These are phyloP conservation scores for Rhynchosporium graminicola DNA, from an alignment of 2,329 filamentous ascomycete species.

Conservation along the genomic window DNA sequence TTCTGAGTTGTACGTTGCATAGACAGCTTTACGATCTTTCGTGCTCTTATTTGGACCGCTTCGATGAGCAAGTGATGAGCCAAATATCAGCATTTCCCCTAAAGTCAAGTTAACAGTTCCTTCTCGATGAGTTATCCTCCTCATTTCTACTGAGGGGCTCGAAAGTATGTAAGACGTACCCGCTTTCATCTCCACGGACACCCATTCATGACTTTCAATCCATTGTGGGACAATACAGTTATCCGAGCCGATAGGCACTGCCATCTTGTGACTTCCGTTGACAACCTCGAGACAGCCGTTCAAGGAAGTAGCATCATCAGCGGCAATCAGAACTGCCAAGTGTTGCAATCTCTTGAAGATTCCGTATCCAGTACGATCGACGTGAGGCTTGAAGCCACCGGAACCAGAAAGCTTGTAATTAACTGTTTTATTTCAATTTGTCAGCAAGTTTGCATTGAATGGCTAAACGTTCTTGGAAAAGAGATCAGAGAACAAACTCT, in stretches of 20 bases:
- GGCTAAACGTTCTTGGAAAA: neutral
- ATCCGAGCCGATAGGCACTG: conserved; percentile 38
- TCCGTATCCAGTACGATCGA: conserved; percentile 43
- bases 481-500: conserved; percentile 27
- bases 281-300: conserved; percentile 43
- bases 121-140: neutral
- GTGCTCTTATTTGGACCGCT: conserved; percentile 39
- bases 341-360: conserved; percentile 42
- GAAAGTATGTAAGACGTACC: conserved; percentile 31
- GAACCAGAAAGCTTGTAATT: conserved; percentile 43
- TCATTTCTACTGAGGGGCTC: neutral
- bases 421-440: conserved; percentile 22
- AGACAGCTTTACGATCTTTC: conserved; percentile 44
- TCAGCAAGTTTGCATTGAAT: neutral
- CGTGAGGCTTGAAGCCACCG: conserved; percentile 42
- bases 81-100: conserved; percentile 42
- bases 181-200: conserved; percentile 38
- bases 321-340: conserved; percentile 41
- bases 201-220: conserved; percentile 40
- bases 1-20: conserved; percentile 46
- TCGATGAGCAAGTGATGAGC: conserved; percentile 41
- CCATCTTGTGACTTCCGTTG: conserved; percentile 41
- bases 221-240: conserved; percentile 40
- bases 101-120: neutral
- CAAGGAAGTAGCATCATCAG: conserved; percentile 39